Conservation (phyloP, 768 basidiomycete species). For the Termitomyces sp. region DNA sequence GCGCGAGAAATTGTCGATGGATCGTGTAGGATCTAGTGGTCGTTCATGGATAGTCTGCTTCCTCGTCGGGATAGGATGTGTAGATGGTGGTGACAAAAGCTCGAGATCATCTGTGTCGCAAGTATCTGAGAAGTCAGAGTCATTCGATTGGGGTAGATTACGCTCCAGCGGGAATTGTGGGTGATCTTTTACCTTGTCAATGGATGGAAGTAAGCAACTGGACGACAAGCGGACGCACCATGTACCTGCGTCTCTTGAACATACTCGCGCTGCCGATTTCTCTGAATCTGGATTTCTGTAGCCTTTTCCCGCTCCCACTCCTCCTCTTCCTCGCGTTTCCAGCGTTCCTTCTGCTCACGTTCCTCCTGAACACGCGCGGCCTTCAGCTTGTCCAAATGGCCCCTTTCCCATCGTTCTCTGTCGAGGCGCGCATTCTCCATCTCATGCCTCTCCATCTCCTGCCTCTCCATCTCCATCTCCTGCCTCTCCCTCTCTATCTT, state of each 20-base stretch:
- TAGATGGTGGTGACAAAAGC: slow-evolving; percentile 12
- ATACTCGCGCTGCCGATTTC: background rate
- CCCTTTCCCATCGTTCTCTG: background rate
- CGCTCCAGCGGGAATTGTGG: background rate
- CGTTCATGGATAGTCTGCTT: background rate
- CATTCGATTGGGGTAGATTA: background rate
- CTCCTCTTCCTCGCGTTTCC: background rate
- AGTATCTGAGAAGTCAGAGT: slow-evolving; percentile 1
- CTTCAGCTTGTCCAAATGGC: background rate
- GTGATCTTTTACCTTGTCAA: background rate
- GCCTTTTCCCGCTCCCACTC: background rate
- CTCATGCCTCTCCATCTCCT: background rate
- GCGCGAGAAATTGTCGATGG: slow-evolving; percentile 10
- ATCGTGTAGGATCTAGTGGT: slow-evolving; percentile 1
- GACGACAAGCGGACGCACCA: background rate
- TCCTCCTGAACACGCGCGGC: background rate
- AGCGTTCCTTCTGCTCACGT: background rate
- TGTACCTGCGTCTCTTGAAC: background rate
- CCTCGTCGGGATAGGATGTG: slow-evolving; percentile 11
- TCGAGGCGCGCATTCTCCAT: slow-evolving; percentile 1
- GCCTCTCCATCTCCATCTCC: background rate
- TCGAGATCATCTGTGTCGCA: slow-evolving; percentile 19
- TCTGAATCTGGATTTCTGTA: background rate
- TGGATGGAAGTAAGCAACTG: background rate
- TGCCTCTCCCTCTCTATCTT: background rate